Conservation (phyloP, 306 rosid species). For the Rubus idaeus region DNA sequence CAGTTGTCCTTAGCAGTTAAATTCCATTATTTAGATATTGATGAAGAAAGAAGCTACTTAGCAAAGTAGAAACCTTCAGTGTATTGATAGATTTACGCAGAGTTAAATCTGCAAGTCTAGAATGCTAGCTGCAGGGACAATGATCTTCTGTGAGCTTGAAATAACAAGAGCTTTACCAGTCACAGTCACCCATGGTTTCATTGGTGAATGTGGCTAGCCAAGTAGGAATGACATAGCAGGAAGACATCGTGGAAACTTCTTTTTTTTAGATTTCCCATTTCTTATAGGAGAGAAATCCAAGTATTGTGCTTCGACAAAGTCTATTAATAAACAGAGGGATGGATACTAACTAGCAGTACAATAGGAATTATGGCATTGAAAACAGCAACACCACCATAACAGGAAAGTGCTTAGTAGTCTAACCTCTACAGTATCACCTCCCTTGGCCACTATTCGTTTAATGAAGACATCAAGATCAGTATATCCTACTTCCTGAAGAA, state of each 20-base stretch:
- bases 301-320: neutral
- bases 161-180: neutral
- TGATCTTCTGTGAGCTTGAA: neutral
- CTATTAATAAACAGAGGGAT: neutral
- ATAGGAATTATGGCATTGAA: neutral
- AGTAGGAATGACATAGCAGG: neutral
- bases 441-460: constrained; percentile 88
- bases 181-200: neutral
- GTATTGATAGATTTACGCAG: neutral
- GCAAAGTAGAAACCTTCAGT: neutral
- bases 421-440: constrained; percentile 93
- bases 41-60: neutral
- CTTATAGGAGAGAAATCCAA: neutral
- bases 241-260: neutral
- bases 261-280: neutral
- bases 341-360: neutral
- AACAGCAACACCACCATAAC: neutral
- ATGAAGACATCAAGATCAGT: constrained; percentile 89
- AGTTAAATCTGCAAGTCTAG: neutral
- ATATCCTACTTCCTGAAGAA: constrained; percentile 94
- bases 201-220: constrained; percentile 1
- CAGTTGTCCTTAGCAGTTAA: constrained; percentile 12
- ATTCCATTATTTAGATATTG: neutral
- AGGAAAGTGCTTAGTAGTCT: constrained; percentile 17
- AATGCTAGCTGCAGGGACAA: neutral